A percentile compares a stretch with the other conserved stretches of the same genome.
phyloP scores from a whole-genome alignment of 345 rosid species.

The Lumnitzera racemosa region DNA sequence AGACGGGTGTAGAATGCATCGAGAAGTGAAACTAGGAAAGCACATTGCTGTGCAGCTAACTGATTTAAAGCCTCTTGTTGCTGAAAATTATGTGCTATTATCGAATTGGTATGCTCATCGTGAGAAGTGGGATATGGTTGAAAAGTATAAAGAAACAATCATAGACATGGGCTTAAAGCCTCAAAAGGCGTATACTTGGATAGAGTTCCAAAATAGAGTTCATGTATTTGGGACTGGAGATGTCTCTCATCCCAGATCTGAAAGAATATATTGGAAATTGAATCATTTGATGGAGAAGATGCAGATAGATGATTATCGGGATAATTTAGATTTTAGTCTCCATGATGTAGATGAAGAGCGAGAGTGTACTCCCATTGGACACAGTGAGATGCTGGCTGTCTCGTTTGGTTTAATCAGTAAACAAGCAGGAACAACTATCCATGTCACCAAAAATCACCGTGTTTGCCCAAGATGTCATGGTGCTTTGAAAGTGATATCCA shows the following conservation, averaged over 20 bases:
- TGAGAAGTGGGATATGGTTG: constrained; percentile 31
- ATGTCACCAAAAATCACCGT: constrained; percentile 30
- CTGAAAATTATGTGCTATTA: constrained; percentile 36
- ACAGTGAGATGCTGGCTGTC: constrained; percentile 51
- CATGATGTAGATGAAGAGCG: constrained; percentile 45
- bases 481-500: constrained; percentile 26
- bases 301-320: constrained; percentile 10
- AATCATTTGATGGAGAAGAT: constrained; percentile 25
- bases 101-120: constrained; percentile 32
- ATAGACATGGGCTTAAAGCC: constrained; percentile 40
- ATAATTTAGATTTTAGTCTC: constrained; percentile 17
- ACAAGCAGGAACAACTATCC: constrained; percentile 22
- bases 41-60: constrained; percentile 34
- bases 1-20: constrained; percentile 43
- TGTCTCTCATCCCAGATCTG: constrained; percentile 44
- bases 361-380: constrained; percentile 31
- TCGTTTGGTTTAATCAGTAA: constrained; percentile 44
- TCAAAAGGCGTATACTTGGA: constrained; percentile 42
- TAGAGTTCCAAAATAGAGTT: constrained; percentile 43
- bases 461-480: constrained; percentile 35
- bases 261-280: constrained; percentile 33
- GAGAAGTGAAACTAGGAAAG: constrained; percentile 23
- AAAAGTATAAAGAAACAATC: constrained; percentile 21
- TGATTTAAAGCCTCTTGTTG: constrained; percentile 39
- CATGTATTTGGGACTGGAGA: constrained; percentile 51